phyloP scores from a whole-genome alignment of 768 basidiomycete species.

The Boletus sp. region DNA sequence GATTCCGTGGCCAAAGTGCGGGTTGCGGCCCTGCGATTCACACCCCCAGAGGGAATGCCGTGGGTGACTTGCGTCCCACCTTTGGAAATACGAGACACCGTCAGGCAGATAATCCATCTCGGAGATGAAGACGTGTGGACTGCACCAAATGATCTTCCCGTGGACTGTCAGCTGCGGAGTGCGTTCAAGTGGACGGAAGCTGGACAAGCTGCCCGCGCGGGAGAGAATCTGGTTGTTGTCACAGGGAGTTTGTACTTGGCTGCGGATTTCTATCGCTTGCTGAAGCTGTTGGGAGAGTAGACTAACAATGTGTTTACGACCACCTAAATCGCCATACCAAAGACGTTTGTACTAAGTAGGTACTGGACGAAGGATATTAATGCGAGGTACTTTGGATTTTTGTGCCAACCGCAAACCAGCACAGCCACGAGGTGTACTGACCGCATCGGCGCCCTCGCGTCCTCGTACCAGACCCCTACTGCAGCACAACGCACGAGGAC shows the following conservation, averaged over 20 bases:
- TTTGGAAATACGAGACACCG: conserved; percentile 46
- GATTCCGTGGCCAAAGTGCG: conserved; percentile 33
- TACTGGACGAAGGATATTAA: not conserved
- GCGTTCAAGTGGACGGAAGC: conserved; percentile 49
- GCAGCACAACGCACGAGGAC: not conserved
- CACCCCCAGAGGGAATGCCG: conserved; percentile 87
- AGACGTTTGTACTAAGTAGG: not conserved
- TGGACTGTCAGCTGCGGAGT: conserved; percentile 39
- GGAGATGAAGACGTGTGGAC: conserved; percentile 46
- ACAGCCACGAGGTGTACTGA: not conserved
- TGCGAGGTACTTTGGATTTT: not conserved
- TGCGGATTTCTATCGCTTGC: conserved; percentile 82
- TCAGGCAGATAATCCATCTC: conserved; percentile 40
- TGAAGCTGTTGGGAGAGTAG: conserved; percentile 14
- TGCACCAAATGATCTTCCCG: conserved; percentile 32
- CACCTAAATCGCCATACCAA: not conserved
- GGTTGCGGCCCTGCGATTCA: conserved; percentile 62
- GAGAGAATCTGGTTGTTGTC: conserved; percentile 58
- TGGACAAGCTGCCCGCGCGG: conserved; percentile 1
- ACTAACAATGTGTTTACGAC: not conserved
- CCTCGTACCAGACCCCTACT: not conserved
- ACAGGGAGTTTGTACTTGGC: conserved; percentile 95
- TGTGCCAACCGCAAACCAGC: not conserved
- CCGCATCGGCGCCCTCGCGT: not conserved
- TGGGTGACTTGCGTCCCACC: conserved; percentile 77